phyloP scores from a whole-genome alignment of 2,329 filamentous ascomycete species.

The Zymoseptoria tritici region DNA sequence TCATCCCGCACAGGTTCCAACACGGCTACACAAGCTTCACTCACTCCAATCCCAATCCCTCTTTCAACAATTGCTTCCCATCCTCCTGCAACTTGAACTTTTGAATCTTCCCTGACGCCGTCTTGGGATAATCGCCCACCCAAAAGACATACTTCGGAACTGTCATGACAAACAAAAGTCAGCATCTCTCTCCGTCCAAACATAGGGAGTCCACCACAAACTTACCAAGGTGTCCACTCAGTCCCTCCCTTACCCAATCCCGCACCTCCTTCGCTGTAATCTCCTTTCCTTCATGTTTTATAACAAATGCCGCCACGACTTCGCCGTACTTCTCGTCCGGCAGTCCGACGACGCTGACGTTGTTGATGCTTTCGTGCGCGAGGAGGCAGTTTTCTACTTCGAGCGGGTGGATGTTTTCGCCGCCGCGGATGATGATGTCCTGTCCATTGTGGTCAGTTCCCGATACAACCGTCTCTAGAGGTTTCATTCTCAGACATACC shows the following conservation, averaged over 20 bases:
- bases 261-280: constrained; percentile 55
- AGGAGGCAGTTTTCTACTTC: constrained; percentile 88
- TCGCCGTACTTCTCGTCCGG: constrained; percentile 80
- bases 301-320: constrained; percentile 74
- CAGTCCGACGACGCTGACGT: constrained; percentile 77
- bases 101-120: constrained; percentile 92
- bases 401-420: constrained; percentile 90
- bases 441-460: neutral
- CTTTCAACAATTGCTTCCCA: constrained; percentile 46
- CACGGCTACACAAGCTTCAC: neutral
- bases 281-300: constrained; percentile 43
- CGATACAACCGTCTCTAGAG: neutral
- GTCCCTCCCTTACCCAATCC: constrained; percentile 61
- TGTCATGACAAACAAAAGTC: constrained; percentile 16
- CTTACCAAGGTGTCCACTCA: constrained; percentile 64
- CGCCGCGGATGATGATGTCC: constrained; percentile 87
- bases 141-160: constrained; percentile 89
- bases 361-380: constrained; percentile 59
- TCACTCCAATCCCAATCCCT: constrained; percentile 28
- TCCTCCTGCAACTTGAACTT: constrained; percentile 77
- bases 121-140: constrained; percentile 80
- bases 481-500: constrained; percentile 7
- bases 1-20: constrained; percentile 33
- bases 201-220: constrained; percentile 11
- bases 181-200: neutral